A percentile compares a stretch with the other conserved stretches of the same genome.
Conservation (phyloP, 352 stramenopile species). For the Phytophthora citricola region DNA sequence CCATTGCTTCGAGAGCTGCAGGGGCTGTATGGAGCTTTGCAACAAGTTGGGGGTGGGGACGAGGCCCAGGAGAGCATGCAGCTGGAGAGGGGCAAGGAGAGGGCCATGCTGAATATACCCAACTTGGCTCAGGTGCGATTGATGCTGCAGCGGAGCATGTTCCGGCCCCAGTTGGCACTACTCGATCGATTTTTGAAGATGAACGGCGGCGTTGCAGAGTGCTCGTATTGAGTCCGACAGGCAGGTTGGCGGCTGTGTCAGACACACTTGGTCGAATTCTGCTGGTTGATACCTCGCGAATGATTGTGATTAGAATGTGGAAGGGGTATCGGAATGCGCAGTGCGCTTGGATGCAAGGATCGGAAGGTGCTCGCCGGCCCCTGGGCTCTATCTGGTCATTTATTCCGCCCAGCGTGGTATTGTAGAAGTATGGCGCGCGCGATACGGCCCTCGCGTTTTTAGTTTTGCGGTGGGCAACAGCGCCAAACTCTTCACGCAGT, state of each 20-base stretch:
- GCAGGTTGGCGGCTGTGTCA: constrained; percentile 69
- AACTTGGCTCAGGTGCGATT: constrained; percentile 37
- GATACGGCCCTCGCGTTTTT: constrained; percentile 77
- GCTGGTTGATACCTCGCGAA: constrained; percentile 78
- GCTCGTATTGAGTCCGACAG: constrained; percentile 73
- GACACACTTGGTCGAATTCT: constrained; percentile 81
- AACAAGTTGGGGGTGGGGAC: constrained; percentile 80
- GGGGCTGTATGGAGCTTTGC: constrained; percentile 86
- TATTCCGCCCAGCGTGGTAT: constrained; percentile 86
- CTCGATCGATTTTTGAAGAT: constrained; percentile 68
- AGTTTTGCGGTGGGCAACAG: constrained; percentile 74
- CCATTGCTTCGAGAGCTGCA: constrained; percentile 75
- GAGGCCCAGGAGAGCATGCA: constrained; percentile 4
- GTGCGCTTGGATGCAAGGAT: constrained; percentile 81
- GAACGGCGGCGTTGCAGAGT: constrained; percentile 61
- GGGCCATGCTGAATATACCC: constrained; percentile 29
- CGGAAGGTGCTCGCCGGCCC: constrained; percentile 53
- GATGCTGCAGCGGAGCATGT: constrained; percentile 77
- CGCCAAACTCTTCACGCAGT: constrained; percentile 70
- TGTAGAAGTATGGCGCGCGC: constrained; percentile 84
- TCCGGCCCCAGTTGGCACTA: constrained; percentile 60
- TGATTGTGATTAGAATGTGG: constrained; percentile 88
- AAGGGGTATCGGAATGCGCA: constrained; percentile 89
- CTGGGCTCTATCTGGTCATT: constrained; percentile 83
- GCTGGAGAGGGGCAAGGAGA: constrained; percentile 22